Evolutionary conservation across 2,329 filamentous ascomycete species (phyloP).

Genomic region (Knufia fluminis): DNA sequence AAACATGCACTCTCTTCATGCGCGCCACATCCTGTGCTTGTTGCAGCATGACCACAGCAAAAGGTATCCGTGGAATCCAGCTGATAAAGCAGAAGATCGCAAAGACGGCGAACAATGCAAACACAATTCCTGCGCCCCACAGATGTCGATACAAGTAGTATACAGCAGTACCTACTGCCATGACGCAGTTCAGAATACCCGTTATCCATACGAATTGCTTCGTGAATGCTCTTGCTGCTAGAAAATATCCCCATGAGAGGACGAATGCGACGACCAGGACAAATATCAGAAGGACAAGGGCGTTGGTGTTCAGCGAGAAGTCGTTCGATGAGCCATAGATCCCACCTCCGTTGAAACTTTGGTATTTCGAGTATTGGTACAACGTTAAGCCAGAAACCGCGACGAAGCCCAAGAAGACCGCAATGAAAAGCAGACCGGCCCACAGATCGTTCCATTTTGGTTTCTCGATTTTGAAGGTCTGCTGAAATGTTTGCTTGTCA

Average conservation of each 20-base stretch:
- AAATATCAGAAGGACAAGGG: slow-evolving; percentile 73
- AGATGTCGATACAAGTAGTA: slow-evolving; percentile 72
- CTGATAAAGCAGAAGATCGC: slow-evolving; percentile 73
- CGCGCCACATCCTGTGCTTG: slow-evolving; percentile 79
- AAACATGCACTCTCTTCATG: slow-evolving; percentile 68
- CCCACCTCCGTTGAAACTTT: slow-evolving; percentile 56
- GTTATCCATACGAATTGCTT: slow-evolving; percentile 91
- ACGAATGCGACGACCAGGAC: slow-evolving; percentile 64
- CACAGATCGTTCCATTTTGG: slow-evolving; percentile 89
- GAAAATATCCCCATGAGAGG: slow-evolving; percentile 69
- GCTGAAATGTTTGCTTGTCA: slow-evolving; percentile 55
- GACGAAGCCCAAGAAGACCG: slow-evolving; percentile 62
- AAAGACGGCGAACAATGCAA: slow-evolving; percentile 72
- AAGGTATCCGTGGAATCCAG: slow-evolving; percentile 86
- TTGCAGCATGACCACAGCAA: slow-evolving; percentile 80
- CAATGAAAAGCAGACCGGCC: slow-evolving; percentile 73
- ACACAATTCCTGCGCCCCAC: slow-evolving; percentile 79
- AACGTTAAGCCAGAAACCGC: slow-evolving; percentile 69
- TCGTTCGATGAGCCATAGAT: slow-evolving; percentile 62
- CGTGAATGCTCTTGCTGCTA: slow-evolving; percentile 64
- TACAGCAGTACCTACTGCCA: slow-evolving; percentile 75
- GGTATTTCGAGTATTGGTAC: slow-evolving; percentile 60
- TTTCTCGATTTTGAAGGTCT: slow-evolving; percentile 70
- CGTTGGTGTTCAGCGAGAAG: slow-evolving; percentile 70
- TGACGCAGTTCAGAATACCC: slow-evolving; percentile 75